Evolutionary conservation across 2,329 filamentous ascomycete genomes (phyloP).

Genomic region (Aspergillus spinulosporus): DNA sequence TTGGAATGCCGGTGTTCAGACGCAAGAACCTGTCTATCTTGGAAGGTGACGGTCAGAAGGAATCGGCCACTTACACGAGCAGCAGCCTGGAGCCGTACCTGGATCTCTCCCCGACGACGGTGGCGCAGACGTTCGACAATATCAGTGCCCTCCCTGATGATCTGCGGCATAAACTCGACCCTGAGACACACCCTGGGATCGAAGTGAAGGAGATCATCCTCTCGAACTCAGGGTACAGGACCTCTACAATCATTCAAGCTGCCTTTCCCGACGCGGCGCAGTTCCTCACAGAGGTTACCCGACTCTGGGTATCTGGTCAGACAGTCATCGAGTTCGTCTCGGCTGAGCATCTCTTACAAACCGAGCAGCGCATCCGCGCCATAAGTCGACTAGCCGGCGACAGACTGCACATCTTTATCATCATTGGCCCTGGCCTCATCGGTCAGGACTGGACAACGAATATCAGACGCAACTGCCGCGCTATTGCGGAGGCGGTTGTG

Average conservation of each 20-base stretch:
- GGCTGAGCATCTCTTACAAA: constrained; percentile 15
- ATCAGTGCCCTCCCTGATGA: constrained; percentile 38
- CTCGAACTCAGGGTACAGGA: constrained; percentile 34
- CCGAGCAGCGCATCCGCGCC: constrained; percentile 16
- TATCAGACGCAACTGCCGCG: constrained; percentile 33
- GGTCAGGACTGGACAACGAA: constrained; percentile 28
- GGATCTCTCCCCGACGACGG: constrained; percentile 14
- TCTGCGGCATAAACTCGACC: constrained; percentile 41
- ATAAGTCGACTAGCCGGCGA: constrained; percentile 19
- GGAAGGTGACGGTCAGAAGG: too few species aligned
- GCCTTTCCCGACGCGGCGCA: constrained; percentile 45
- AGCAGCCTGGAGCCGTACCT: constrained; percentile 28
- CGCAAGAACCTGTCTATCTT: not conserved
- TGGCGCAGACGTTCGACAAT: constrained; percentile 17
- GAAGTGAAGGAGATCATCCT: constrained; percentile 45
- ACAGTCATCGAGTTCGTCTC: constrained; percentile 19
- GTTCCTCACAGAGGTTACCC: constrained; percentile 33
- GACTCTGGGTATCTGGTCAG: constrained; percentile 32
- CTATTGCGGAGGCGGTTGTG: constrained; percentile 39
- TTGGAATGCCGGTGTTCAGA: constrained; percentile 42
- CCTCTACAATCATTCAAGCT: constrained; percentile 25
- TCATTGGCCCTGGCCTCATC: constrained; percentile 26
- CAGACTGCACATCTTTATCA: constrained; percentile 29
- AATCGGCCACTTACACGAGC: constrained; percentile 12
- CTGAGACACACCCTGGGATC: constrained; percentile 43